A percentile compares a stretch with the other conserved stretches of the same genome.
Conservation (phyloP, 768 basidiomycete genomes). For the Tephrocybe rancida region DNA sequence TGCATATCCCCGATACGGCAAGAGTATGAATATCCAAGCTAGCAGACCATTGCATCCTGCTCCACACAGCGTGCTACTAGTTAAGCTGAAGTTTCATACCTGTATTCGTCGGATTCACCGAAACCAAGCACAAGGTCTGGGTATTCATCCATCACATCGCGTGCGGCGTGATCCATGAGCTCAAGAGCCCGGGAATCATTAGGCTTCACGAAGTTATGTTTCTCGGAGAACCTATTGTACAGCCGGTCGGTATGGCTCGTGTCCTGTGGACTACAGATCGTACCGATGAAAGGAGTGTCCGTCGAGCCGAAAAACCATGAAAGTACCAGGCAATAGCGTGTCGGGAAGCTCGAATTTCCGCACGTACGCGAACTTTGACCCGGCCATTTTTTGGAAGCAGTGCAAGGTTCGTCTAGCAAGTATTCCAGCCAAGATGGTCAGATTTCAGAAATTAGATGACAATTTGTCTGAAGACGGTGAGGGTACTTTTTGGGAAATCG, state of each 20-base stretch:
- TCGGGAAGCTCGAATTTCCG: slow-evolving; percentile 89
- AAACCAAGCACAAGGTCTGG: slow-evolving; percentile 86
- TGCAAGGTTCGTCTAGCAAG: too few relatives aligned
- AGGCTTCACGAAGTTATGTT: slow-evolving; percentile 84
- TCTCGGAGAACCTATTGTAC: slow-evolving; percentile 73
- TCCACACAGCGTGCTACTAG: too few relatives aligned
- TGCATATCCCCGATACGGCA: too few relatives aligned
- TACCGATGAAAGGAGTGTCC: slow-evolving; percentile 95
- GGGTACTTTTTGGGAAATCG: too few relatives aligned
- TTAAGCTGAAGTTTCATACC: too few relatives aligned
- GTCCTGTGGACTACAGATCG: not conserved
- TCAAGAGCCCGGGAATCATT: slow-evolving; percentile 87
- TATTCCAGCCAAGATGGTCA: too few relatives aligned
- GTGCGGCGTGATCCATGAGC: slow-evolving; percentile 93
- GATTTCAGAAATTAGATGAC: too few relatives aligned
- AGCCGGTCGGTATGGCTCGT: not conserved
- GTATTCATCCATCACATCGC: slow-evolving; percentile 77
- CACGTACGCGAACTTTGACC: slow-evolving; percentile 92
- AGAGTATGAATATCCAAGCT: too few relatives aligned
- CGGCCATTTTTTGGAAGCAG: slow-evolving; percentile 88
- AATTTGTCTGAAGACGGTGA: too few relatives aligned
- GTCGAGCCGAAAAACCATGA: slow-evolving; percentile 85
- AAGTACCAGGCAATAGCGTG: slow-evolving; percentile 79
- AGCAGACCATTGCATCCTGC: too few relatives aligned
- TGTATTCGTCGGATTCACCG: slow-evolving; percentile 97